phyloP scores from a whole-genome alignment of 345 rosid genomes.

The Rhizophora apiculata region DNA sequence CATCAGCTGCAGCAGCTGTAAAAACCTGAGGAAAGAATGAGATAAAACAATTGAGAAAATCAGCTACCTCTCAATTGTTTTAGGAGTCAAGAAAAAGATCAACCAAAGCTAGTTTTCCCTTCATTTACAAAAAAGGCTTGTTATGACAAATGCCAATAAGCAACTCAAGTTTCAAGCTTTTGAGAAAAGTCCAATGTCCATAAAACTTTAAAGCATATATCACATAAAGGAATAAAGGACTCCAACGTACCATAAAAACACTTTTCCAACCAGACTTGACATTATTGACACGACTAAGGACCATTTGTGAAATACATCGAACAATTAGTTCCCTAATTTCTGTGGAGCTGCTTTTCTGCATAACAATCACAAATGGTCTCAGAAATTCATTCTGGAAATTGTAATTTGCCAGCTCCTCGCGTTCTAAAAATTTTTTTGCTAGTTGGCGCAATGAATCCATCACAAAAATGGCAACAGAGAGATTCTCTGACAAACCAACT shows the following conservation, averaged over 20 bases:
- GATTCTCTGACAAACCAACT: constrained; percentile 93
- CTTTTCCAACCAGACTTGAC: constrained; percentile 99
- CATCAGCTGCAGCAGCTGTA: constrained; percentile 86
- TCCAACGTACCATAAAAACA: constrained; percentile 73
- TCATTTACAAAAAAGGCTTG: background rate
- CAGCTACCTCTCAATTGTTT: background rate
- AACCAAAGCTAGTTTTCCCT: background rate
- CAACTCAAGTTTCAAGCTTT: constrained; percentile 4
- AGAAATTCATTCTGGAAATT: constrained; percentile 95
- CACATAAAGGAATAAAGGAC: background rate
- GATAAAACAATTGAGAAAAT: background rate
- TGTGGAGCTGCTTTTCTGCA: constrained; percentile 84
- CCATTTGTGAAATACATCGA: constrained; percentile 97
- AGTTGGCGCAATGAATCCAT: constrained; percentile 97
- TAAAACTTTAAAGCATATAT: background rate
- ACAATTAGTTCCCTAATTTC: constrained; percentile 88
- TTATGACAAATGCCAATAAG: background rate
- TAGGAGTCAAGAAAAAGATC: background rate
- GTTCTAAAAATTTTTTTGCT: constrained; percentile 94
- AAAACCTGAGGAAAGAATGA: constrained; percentile 52
- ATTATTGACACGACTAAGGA: constrained; percentile 79
- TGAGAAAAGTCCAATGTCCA: background rate
- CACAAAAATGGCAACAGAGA: constrained; percentile 92
- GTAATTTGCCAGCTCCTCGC: constrained; percentile 94
- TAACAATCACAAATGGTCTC: constrained; percentile 88